Evolutionary conservation across 2,329 filamentous ascomycete species (phyloP).

Genomic region (Pleoardoris graminearum): DNA sequence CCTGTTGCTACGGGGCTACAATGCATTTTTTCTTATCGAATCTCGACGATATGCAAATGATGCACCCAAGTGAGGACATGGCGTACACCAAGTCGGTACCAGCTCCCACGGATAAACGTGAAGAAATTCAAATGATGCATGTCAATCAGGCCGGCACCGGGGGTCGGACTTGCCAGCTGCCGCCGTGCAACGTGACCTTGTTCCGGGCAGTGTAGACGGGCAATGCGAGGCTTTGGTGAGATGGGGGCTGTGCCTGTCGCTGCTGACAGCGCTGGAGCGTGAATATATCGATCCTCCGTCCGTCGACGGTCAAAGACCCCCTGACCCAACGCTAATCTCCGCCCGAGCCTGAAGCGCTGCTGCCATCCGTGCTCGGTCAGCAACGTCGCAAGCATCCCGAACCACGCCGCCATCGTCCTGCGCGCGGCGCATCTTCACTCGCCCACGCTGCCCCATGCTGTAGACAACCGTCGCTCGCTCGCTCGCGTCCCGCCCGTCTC

Average conservation of each 20-base stretch:
- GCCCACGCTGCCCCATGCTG: slow-evolving; percentile 12
- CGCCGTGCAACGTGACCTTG: neutral
- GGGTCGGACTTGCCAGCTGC: neutral
- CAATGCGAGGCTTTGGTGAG: neutral
- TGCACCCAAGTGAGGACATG: no score
- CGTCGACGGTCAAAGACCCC: neutral
- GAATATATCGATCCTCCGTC: slow-evolving; percentile 4
- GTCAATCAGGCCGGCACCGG: no score
- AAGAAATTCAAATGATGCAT: no score
- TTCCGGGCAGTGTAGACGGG: slow-evolving; percentile 2
- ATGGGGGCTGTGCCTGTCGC: slow-evolving; percentile 11
- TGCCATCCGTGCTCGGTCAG: slow-evolving; percentile 15
- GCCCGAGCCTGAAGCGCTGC: slow-evolving; percentile 10
- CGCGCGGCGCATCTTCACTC: slow-evolving; percentile 10
- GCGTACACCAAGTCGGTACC: no score
- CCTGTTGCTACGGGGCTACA: no score
- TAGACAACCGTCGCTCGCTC: slow-evolving; percentile 20
- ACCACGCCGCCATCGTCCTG: slow-evolving; percentile 9
- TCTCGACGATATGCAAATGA: no score
- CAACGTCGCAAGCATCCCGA: slow-evolving; percentile 5
- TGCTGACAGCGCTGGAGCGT: slow-evolving; percentile 2
- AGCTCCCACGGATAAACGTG: no score
- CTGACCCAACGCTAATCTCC: slow-evolving; percentile 14
- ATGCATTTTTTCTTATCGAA: no score
- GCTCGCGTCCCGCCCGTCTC: slow-evolving; percentile 16